phyloP scores from a whole-genome alignment of 1,139 yeast species.

The Kodamaea alishanica region DNA sequence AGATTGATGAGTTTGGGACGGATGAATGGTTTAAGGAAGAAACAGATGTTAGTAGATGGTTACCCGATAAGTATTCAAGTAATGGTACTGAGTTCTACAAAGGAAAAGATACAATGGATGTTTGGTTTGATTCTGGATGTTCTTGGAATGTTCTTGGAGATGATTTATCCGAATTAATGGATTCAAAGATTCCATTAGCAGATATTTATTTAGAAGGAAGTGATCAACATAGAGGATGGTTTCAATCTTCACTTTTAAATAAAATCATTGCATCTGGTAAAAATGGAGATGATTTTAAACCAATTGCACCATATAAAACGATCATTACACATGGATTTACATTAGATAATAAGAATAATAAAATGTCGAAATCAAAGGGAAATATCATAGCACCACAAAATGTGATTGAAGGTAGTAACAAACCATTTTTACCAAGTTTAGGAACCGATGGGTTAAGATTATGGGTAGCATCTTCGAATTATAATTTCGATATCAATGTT shows the following conservation, averaged over 20 bases:
- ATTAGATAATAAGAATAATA: constrained; percentile 76
- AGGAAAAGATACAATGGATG: constrained; percentile 94
- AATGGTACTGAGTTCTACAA: constrained; percentile 48
- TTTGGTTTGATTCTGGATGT: constrained; percentile 97
- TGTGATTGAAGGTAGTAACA: constrained; percentile 63
- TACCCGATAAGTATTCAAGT: constrained; percentile 46
- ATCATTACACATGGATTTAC: constrained; percentile 93
- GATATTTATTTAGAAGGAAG: constrained; percentile 90
- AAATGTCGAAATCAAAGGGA: constrained; percentile 93
- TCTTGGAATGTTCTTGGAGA: constrained; percentile 72
- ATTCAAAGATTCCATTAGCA: constrained; percentile 42
- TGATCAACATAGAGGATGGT: constrained; percentile 99
- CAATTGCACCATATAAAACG: constrained; percentile 65
- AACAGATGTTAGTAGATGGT: constrained; percentile 61
- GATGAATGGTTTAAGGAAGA: constrained; percentile 74
- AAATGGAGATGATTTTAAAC: constrained; percentile 28
- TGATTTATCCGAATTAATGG: constrained; percentile 27
- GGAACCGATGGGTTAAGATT: constrained; percentile 91
- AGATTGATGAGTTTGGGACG: constrained; percentile 57
- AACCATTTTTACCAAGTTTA: constrained; percentile 55
- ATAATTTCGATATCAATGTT: constrained; percentile 72
- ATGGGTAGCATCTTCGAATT: constrained; percentile 89
- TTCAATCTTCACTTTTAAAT: constrained; percentile 86
- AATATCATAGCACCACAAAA: constrained; percentile 70
- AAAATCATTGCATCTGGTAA: constrained; percentile 54